Conservation (phyloP, 2,329 filamentous ascomycete genomes). For the Cryphonectria naterciae region DNA sequence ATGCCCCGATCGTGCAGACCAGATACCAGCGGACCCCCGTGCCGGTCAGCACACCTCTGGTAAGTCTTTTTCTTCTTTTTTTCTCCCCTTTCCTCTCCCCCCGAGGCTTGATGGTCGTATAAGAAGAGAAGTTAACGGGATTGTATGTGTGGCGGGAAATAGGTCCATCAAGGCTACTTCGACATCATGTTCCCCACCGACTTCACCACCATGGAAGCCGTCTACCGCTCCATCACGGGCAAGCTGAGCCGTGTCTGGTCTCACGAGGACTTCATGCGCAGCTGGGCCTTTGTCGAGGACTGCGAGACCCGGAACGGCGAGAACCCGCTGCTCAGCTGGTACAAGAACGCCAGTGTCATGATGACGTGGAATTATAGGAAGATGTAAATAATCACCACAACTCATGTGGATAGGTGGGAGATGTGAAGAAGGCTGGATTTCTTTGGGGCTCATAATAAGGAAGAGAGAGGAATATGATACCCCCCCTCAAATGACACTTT, state of each 20-base stretch:
- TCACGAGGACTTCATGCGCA: slow-evolving; percentile 87
- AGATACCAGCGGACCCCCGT: slow-evolving; percentile 86
- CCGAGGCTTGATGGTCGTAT: not conserved
- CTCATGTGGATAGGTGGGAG: not conserved
- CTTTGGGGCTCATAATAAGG: not conserved
- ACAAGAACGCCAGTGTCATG: slow-evolving; percentile 93
- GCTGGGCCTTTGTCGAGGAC: slow-evolving; percentile 89
- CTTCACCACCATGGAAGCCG: slow-evolving; percentile 85
- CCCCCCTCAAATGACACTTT: not conserved
- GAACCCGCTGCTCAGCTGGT: slow-evolving; percentile 90
- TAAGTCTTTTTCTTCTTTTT: slow-evolving; percentile 46
- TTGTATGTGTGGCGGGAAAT: not conserved
- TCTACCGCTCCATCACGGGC: slow-evolving; percentile 91
- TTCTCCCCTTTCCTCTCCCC: not conserved
- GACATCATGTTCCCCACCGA: slow-evolving; percentile 98
- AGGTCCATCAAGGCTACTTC: slow-evolving; percentile 98
- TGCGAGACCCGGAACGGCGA: slow-evolving; percentile 89
- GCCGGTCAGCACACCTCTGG: slow-evolving; percentile 86
- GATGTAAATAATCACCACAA: slow-evolving; percentile 5
- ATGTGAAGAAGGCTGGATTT: too few relatives aligned
- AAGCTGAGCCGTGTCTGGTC: slow-evolving; percentile 83
- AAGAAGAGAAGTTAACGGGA: not conserved
- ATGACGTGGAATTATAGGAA: slow-evolving; percentile 57
- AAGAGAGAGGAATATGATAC: slow-evolving; percentile 1
- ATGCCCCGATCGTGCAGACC: slow-evolving; percentile 95